These are phyloP conservation scores for Backusella westeae DNA, from an alignment of 192 early-diverging fungal genomes.

Conservation along the genomic window DNA sequence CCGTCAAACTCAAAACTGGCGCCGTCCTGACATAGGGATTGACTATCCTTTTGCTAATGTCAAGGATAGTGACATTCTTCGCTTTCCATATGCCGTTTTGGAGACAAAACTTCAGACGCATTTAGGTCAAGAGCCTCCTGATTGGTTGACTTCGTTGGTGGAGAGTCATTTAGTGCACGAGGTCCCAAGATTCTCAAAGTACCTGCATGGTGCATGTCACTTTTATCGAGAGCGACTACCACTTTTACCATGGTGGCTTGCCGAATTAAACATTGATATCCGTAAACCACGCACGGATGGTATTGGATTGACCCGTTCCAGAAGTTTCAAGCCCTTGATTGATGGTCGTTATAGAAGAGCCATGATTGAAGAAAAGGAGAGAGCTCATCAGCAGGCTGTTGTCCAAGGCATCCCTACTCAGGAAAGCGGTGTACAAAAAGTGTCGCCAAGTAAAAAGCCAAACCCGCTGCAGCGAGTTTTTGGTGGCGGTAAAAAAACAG, in stretches of 20 bases:
- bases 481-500: background rate
- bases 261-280: conserved; percentile 49
- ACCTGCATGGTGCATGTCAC: conserved; percentile 67
- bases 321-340: conserved; percentile 38
- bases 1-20: conserved; percentile 84
- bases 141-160: conserved; percentile 76
- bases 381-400: background rate
- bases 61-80: conserved; percentile 67
- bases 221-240: conserved; percentile 32
- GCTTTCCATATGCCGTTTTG: conserved; percentile 95
- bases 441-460: background rate
- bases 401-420: background rate
- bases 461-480: background rate
- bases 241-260: conserved; percentile 39
- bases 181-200: conserved; percentile 86
- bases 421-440: background rate
- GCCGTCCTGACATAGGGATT: conserved; percentile 80
- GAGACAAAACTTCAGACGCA: conserved; percentile 83
- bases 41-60: conserved; percentile 81
- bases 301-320: conserved; percentile 31
- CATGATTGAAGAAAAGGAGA: conserved; percentile 36
- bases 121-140: conserved; percentile 62
- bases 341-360: conserved; percentile 35
- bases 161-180: conserved; percentile 74
- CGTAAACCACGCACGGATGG: conserved; percentile 38